These are phyloP conservation scores for Poa pratensis DNA, from an alignment of 176 grass and related monocot species.

Conservation along the genomic window DNA sequence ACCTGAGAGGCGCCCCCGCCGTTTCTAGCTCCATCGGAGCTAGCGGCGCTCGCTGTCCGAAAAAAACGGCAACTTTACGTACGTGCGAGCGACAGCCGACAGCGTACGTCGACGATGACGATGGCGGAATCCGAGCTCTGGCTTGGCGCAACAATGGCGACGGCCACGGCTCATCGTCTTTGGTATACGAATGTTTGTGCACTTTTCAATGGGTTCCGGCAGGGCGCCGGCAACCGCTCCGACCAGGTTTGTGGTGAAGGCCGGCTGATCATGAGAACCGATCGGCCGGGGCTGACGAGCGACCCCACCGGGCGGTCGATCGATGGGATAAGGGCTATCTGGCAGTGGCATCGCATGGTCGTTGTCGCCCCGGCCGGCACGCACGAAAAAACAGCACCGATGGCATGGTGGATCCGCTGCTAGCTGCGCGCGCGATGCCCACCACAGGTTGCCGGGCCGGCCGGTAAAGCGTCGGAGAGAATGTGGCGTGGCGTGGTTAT, in stretches of 20 bases:
- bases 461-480: no score
- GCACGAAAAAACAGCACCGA: constrained; percentile 4
- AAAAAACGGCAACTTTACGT: not conserved
- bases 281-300: not conserved
- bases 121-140: not conserved
- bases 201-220: not conserved
- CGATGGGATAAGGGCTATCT: constrained; percentile 47
- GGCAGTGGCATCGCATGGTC: constrained; percentile 29
- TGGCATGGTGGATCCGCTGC: no score
- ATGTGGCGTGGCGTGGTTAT: no score
- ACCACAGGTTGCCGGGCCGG: not conserved
- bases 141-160: not conserved
- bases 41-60: constrained; percentile 30
- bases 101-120: not conserved
- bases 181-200: not conserved
- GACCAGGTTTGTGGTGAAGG: constrained; percentile 43
- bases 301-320: not conserved
- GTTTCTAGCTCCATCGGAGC: constrained; percentile 1
- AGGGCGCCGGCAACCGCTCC: constrained; percentile 44
- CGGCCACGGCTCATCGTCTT: not conserved
- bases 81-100: not conserved
- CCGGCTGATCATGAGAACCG: constrained; percentile 17
- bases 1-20: constrained; percentile 17
- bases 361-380: constrained; percentile 31
- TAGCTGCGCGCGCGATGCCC: not conserved